These are phyloP conservation scores for Leishmania major DNA, from an alignment of 208 protist genomes.

Conservation along the genomic window DNA sequence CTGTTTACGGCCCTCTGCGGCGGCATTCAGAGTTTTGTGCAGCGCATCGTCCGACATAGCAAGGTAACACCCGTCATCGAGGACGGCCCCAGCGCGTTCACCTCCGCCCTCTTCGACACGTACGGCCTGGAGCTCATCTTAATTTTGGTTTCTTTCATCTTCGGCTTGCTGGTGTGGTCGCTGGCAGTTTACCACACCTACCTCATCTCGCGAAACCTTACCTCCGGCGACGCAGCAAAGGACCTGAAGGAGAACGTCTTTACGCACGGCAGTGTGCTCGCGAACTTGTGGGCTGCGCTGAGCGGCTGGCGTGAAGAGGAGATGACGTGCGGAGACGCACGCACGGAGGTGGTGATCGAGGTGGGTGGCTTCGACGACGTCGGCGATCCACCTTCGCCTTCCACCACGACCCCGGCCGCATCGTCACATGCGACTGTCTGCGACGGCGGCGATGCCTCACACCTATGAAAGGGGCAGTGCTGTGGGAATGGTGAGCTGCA, in stretches of 20 bases:
- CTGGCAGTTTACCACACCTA: slow-evolving; percentile 70
- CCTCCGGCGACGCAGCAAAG: slow-evolving; percentile 54
- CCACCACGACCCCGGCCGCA: neutral
- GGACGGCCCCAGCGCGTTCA: slow-evolving; percentile 23
- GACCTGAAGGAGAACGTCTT: slow-evolving; percentile 52
- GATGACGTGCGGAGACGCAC: neutral
- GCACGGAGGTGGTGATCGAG: slow-evolving; percentile 27
- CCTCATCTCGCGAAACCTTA: slow-evolving; percentile 69
- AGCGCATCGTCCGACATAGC: slow-evolving; percentile 16
- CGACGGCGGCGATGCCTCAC: neutral
- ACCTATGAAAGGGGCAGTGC: neutral
- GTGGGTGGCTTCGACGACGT: neutral
- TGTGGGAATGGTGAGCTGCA: neutral
- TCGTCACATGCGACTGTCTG: neutral
- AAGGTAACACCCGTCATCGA: neutral
- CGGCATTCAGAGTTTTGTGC: slow-evolving; percentile 51
- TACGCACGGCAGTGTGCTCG: slow-evolving; percentile 46
- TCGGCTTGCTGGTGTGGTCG: slow-evolving; percentile 41
- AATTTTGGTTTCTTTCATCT: slow-evolving; percentile 49
- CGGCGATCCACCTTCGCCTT: slow-evolving; percentile 3
- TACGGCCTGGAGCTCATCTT: slow-evolving; percentile 73
- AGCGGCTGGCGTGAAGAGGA: slow-evolving; percentile 29
- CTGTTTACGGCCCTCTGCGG: slow-evolving; percentile 49
- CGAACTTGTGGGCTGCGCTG: slow-evolving; percentile 50
- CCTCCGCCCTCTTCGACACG: slow-evolving; percentile 56